Evolutionary conservation across 2,329 filamentous ascomycete genomes (phyloP).

Genomic region (Emmonsiellopsis sp.): DNA sequence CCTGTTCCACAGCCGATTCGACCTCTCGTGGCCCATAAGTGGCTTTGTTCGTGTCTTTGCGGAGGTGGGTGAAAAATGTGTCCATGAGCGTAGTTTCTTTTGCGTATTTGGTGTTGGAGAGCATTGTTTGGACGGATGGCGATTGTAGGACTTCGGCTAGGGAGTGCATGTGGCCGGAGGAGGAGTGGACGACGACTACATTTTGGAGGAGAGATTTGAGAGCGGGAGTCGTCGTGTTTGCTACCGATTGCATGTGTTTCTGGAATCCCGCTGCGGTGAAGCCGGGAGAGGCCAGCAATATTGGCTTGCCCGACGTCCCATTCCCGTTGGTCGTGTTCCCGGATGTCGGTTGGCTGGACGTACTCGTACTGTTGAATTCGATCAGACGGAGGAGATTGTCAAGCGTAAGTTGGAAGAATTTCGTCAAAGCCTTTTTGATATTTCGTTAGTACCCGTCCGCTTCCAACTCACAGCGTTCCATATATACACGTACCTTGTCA

Average conservation of each 20-base stretch:
- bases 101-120: constrained; percentile 82
- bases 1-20: constrained; percentile 71
- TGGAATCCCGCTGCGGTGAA: constrained; percentile 78
- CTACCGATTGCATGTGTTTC: constrained; percentile 56
- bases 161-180: constrained; percentile 76
- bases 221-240: constrained; percentile 49
- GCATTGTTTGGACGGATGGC: constrained; percentile 63
- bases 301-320: constrained; percentile 45
- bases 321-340: constrained; percentile 36
- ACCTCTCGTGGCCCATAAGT: constrained; percentile 86
- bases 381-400: constrained; percentile 68
- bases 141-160: constrained; percentile 80
- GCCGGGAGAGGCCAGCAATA: constrained; percentile 81
- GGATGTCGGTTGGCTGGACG: constrained; percentile 26
- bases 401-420: constrained; percentile 71
- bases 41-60: constrained; percentile 75
- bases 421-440: constrained; percentile 51
- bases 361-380: constrained; percentile 51
- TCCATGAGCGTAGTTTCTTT: constrained; percentile 80
- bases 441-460: neutral
- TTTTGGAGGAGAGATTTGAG: constrained; percentile 59
- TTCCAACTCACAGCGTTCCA: neutral
- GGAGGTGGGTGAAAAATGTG: constrained; percentile 65
- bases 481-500: constrained; percentile 33
- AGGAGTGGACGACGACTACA: constrained; percentile 67